Evolutionary conservation across 345 rosid species (phyloP), one percentile per base, ranked within the genome.

Genomic region (Linum usitatissimum): DNA sequence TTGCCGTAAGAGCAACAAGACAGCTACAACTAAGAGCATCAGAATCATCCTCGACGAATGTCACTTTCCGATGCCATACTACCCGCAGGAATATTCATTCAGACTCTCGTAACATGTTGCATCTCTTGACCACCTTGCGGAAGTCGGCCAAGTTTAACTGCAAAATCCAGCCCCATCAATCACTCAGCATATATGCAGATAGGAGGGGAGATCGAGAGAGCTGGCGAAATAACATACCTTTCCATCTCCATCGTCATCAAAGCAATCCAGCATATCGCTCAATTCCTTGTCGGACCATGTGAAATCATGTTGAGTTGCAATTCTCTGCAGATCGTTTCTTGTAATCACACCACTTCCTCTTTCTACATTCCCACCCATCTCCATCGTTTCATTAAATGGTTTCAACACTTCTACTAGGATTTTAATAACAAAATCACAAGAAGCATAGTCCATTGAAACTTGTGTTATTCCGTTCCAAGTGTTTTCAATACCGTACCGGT

Each of bases 71-170:
- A 23, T 34, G 8, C 8, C 38, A 34, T 34, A 5, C 38, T 34
- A 4, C 38, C 38, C 38, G 38, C 36, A 4, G 38, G 38, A 34
- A 34, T 34, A 34, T 34, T 34, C 38, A 34, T 23, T 23, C 1
- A 23, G 28, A 2, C 38, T 34, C 48, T 68, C 48, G 77, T 17
- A 82, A 20, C 86, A 90, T 82, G 62, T 80, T 80, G 77, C 90
- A 90, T 51, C 87, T 76, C 9, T 65, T 59, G 61, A 78, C 89
- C 63, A 87, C 76, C 74, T 75, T 80, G 58, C 55, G 74, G 67
- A 87, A 85, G 64, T 90, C 93, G 59, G 80, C 86, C 42, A 87
- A 82, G 74, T 65, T 72, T 62, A 90, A 80, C 95, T 90, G 92
- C 71, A 68, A 71, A 23, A 34, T 34, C 18, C 9, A 28, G 6